Percentiles rank a stretch among this genome's conserved stretches.
These are phyloP conservation scores for Emydomyces testavorans DNA, from an alignment of 2,329 filamentous ascomycete genomes.

Conservation along the genomic window DNA sequence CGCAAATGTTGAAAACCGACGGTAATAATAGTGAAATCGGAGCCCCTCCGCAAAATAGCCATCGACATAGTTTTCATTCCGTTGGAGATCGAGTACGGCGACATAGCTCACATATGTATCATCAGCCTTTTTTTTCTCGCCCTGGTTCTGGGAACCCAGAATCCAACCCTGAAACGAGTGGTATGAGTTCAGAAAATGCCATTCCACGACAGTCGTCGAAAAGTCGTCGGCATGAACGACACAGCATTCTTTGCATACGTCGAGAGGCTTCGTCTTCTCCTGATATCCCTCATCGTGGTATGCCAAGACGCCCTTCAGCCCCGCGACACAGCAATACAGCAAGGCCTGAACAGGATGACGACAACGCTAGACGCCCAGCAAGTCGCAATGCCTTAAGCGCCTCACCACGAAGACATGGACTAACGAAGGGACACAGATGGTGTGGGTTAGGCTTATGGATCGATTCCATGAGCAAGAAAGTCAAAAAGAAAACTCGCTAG, in stretches of 20 bases:
- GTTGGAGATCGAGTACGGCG: background rate
- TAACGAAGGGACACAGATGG: conserved; percentile 1
- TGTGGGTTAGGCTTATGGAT: conserved; percentile 4
- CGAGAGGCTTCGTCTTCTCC: background rate
- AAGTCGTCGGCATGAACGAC: background rate
- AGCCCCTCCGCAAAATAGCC: background rate
- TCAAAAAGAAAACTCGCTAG: conserved; percentile 8
- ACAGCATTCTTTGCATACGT: background rate
- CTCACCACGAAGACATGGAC: background rate
- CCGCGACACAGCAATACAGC: background rate
- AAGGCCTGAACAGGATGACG: background rate
- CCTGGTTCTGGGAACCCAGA: background rate
- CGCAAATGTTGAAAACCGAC: background rate
- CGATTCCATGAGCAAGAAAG: background rate
- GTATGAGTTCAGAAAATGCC: conserved; percentile 1
- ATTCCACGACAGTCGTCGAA: background rate
- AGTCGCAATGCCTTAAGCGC: background rate
- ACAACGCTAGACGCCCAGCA: background rate
- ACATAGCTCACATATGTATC: background rate
- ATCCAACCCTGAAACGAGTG: background rate
- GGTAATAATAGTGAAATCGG: background rate
- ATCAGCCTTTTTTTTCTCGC: background rate
- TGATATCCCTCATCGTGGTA: background rate
- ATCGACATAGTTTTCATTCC: background rate
- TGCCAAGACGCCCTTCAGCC: background rate